Base-by-base conservation (phyloP, 352 stramenopile species). In the Globisporangium megalacanthum region DNA sequence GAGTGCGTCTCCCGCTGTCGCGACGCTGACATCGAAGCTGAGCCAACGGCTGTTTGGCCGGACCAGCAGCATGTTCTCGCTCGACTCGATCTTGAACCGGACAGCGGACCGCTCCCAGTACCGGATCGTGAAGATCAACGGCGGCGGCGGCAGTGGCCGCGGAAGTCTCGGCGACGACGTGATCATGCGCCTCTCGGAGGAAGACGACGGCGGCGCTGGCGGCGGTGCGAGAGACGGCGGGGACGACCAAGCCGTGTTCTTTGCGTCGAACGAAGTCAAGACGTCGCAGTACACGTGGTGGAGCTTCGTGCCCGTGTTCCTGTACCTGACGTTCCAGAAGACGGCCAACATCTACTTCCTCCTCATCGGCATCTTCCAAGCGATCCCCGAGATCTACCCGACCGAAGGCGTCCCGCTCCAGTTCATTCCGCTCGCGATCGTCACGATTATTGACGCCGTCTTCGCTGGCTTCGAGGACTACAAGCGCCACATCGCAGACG, bases 221-320 rank as follows among this genome's bases (percentile, higher is more conserved):
- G 44, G 13, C 29, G 45, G 35, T 2, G 51, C 44, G 6, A 47
- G 15, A 5, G 33, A 33, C 1, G 44, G 42, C 2, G 22, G n/a
- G 0, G 63, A 65, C 1, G 64, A 79, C 4, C 15, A 29, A 2
- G 73, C 83, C 41, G 61, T 72, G 19, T 62, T 72, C 31, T 92
- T 89, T 39, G 66, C 76, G 9, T 83, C 75, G 2, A 94, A 94
- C 66, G 83, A 91, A 58, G 77, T 95, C 54, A 84, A 77, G 58
- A 95, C 86, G 44, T 90, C 81, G 15, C 74, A 95, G 69, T 95
- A 94, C 64, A 92, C 85, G 58, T 92, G 81, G 83, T 95, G 84
- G 84, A 93, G 75, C 59, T 94, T 95, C 60, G 70, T 90, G 22
- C 86, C 86, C 0, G 81, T 95, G 44, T 95, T 95, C 49, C 62